Percentiles rank a stretch among this genome's conserved stretches.
Evolutionary conservation across 306 rosid species (phyloP).

Genomic region (Castanea sativa): DNA sequence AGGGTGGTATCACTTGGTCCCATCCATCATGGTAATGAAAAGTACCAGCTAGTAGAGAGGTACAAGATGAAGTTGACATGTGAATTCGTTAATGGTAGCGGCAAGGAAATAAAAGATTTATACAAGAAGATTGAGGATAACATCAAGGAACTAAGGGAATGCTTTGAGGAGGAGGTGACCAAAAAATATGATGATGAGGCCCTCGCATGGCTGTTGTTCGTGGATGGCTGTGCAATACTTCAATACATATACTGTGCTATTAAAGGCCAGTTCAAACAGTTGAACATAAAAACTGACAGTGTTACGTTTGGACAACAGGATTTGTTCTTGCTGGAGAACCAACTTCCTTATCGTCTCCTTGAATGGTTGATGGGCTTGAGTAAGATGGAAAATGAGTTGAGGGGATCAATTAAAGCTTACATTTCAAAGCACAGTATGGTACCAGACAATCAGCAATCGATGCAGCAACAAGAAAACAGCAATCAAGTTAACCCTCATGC

Average conservation of each 20-base stretch:
- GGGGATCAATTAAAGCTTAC: rapidly evolving
- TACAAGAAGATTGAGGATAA: neutral
- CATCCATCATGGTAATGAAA: neutral
- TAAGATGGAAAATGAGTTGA: rapidly evolving
- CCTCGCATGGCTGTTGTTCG: slow-evolving; percentile 20
- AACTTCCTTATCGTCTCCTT: slow-evolving; percentile 25
- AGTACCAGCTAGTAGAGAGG: neutral
- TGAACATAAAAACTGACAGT: neutral
- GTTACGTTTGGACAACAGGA: neutral
- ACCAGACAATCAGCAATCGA: neutral
- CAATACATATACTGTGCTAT: neutral
- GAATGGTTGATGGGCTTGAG: neutral
- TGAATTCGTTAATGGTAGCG: neutral
- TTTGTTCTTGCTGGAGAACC: slow-evolving; percentile 33
- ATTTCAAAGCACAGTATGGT: neutral
- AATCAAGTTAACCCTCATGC: too few relatives aligned
- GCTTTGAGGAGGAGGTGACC: slow-evolving; percentile 1
- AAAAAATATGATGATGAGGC: neutral
- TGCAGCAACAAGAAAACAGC: too few relatives aligned
- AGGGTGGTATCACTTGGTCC: slow-evolving; percentile 22
- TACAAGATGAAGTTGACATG: neutral
- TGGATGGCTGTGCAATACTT: slow-evolving; percentile 22
- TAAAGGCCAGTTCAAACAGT: rapidly evolving
- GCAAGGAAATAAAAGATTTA: rapidly evolving
- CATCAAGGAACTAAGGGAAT: neutral